Base-by-base conservation (phyloP, 495 filamentous ascomycete genomes). In the Penicillium herquei region DNA sequence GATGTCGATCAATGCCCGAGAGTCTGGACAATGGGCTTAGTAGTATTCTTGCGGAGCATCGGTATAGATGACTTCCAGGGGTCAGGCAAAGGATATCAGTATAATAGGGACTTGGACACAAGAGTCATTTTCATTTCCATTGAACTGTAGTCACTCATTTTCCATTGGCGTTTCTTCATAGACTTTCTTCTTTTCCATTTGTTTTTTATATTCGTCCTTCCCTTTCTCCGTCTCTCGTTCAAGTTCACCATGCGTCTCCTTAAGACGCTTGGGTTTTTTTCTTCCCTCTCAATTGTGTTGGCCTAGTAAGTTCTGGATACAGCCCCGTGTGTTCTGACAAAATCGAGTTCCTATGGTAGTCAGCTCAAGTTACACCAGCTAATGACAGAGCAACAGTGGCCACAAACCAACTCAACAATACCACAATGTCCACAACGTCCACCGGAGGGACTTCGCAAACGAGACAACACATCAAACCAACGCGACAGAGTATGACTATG, bases 401-500 rank as follows among this genome's bases (percentile, higher is more conserved):
- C 16, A 46, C 13, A 46, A 9, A 14, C 21, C 43, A 14, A 33
- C 21, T 3, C 49, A 56, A 37, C 58, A 40, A 41, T 34, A 44
- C 41, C 59, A 62, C 49, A 42, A 54, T 18, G 12, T 30, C 31
- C 39, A 59, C 34, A 59, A 26, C 21, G 21, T 26, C 21, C 21
- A 26, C 21, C 1, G 21, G 21, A 26, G 21, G 21, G 21, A 26
- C 21, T 26, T 26, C 4, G 21, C 21, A 4, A 26, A 26, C 21
- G 21, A 26, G 46, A 34, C 53, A 59, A 7, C 48, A 49, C n/a
- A 44, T 13, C 40, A 35, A 8, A 46, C 49, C 10, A 39, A 14
- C 3, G 35, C 34, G 17, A 8, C 52, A 13, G 60, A 65, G n/a
- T 85, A 86, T 62, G 85, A 88, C 52, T 87, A 87, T 68, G 79